Conservation (phyloP, 768 basidiomycete genomes). For the Agrocybe chaxingu region DNA sequence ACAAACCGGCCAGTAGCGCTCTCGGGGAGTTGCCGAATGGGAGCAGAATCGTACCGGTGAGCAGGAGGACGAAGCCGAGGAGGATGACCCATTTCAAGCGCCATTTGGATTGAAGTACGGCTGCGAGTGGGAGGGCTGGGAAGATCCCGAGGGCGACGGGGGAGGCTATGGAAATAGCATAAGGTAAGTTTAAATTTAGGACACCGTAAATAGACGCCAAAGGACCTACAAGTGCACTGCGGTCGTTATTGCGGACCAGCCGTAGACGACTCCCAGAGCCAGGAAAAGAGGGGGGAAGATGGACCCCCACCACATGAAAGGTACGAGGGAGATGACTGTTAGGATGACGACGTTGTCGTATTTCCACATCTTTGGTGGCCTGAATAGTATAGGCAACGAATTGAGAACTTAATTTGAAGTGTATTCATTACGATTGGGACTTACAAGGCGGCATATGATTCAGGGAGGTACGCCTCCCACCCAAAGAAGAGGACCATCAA, state of each 20-base stretch:
- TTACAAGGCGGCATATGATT: conserved; percentile 39
- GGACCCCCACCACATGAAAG: conserved; percentile 35
- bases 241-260: conserved; percentile 37
- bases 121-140: conserved; percentile 33
- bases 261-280: conserved; percentile 39
- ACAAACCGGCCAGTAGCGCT: conserved; percentile 42
- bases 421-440: no score
- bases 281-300: conserved; percentile 31
- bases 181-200: conserved; percentile 2
- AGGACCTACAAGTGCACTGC: conserved; percentile 36
- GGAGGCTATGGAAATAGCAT: conserved; percentile 25
- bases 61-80: conserved; percentile 32
- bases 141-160: conserved; percentile 40
- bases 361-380: conserved; percentile 41
- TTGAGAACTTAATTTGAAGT: no score
- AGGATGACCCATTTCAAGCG: conserved; percentile 45
- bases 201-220: not conserved
- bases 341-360: conserved; percentile 39
- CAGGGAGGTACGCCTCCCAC: conserved; percentile 42
- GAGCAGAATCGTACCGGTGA: conserved; percentile 37
- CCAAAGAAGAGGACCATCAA: conserved; percentile 43
- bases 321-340: conserved; percentile 31
- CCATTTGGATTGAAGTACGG: conserved; percentile 29
- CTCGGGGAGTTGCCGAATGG: conserved; percentile 34
- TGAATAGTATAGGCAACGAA: no score